Percentiles rank a stretch among this genome's conserved stretches.
These are phyloP conservation scores for Hymenoscyphus scutula DNA, from an alignment of 2,329 filamentous ascomycete species.

Conservation along the genomic window DNA sequence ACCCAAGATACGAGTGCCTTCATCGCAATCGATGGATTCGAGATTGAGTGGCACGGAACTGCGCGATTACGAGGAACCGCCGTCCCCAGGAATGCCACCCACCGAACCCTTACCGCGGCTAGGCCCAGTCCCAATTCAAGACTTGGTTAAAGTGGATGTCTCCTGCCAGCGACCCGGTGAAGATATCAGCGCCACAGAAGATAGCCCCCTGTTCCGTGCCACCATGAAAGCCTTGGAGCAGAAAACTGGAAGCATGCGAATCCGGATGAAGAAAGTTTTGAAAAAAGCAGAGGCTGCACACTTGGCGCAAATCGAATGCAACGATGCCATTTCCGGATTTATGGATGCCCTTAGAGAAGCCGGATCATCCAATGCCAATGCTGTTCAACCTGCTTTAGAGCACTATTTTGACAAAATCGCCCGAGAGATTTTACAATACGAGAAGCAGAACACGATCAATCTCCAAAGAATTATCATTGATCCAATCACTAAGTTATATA, in stretches of 20 bases:
- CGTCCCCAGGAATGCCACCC: slow-evolving; percentile 48
- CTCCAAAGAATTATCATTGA: slow-evolving; percentile 94
- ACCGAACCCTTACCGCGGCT: slow-evolving; percentile 37
- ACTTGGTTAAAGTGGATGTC: slow-evolving; percentile 78
- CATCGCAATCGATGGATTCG: slow-evolving; percentile 81
- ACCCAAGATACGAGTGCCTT: slow-evolving; percentile 78
- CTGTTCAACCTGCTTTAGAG: slow-evolving; percentile 93
- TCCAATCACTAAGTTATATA: slow-evolving; percentile 86
- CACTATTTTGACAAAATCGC: slow-evolving; percentile 99
- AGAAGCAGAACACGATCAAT: slow-evolving; percentile 78
- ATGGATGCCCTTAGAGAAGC: slow-evolving; percentile 85
- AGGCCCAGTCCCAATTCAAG: slow-evolving; percentile 21
- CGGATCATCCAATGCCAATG: slow-evolving; percentile 87
- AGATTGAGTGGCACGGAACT: slow-evolving; percentile 70
- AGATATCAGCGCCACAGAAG: slow-evolving; percentile 80
- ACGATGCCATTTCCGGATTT: slow-evolving; percentile 79
- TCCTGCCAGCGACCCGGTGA: slow-evolving; percentile 80
- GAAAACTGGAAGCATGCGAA: slow-evolving; percentile 91
- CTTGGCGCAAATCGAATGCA: slow-evolving; percentile 75
- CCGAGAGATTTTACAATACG: slow-evolving; percentile 82
- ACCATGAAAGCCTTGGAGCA: slow-evolving; percentile 96
- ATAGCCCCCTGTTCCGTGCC: slow-evolving; percentile 91
- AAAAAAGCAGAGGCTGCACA: slow-evolving; percentile 91
- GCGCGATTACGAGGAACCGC: slow-evolving; percentile 52
- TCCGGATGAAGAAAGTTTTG: slow-evolving; percentile 92